These are phyloP conservation scores for Thraustotheca clavata DNA, from an alignment of 352 stramenopile species.

Conservation along the genomic window DNA sequence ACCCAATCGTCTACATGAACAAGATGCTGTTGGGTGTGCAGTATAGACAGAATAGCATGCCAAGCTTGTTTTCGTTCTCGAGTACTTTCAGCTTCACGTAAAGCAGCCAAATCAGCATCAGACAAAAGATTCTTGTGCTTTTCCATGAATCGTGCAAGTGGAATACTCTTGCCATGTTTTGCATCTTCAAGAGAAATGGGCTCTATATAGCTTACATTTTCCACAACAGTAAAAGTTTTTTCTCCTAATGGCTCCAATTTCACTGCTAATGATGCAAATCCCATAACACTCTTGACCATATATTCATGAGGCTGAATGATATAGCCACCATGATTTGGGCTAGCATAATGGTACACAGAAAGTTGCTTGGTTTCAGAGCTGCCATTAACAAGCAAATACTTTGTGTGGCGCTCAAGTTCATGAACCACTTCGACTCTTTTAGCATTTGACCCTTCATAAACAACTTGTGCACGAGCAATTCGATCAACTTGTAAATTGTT, in stretches of 20 bases:
- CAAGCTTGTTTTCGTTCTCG: background rate
- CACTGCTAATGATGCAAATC: background rate
- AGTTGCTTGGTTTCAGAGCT: background rate
- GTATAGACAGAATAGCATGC: background rate
- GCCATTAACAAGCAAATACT: background rate
- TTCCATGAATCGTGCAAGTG: background rate
- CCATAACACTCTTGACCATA: conserved; percentile 9
- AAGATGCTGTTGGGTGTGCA: background rate
- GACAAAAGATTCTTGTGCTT: background rate
- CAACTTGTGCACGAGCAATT: background rate
- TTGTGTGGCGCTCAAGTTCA: background rate
- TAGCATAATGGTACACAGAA: conserved; percentile 3
- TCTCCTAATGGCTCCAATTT: background rate
- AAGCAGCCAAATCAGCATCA: background rate
- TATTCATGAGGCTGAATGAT: conserved; percentile 1
- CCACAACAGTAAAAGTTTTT: background rate
- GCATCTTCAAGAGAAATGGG: background rate
- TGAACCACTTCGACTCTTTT: background rate
- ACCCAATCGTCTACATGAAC: background rate
- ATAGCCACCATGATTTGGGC: background rate
- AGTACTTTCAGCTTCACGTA: background rate
- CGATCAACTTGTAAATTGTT: background rate
- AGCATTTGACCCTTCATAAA: background rate
- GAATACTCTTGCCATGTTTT: background rate
- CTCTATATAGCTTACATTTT: background rate